phyloP scores from a whole-genome alignment of 306 rosid genomes.

The Abrus pulchellus region DNA sequence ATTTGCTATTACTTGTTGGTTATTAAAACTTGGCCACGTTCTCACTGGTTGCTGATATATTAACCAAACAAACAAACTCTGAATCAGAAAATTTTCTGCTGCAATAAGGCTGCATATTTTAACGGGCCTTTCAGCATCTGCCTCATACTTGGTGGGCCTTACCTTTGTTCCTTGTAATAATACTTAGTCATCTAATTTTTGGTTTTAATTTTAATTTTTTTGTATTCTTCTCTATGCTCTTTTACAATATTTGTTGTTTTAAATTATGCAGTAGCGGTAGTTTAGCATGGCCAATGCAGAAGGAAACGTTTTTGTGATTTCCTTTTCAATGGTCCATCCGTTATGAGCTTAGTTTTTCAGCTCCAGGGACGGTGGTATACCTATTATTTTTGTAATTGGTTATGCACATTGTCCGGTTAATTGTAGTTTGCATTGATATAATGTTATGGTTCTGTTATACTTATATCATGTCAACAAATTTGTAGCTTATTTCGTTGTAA shows the following conservation, averaged over 20 bases:
- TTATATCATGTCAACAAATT: background rate
- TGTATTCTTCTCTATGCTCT: background rate
- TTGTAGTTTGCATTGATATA: background rate
- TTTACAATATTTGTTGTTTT: slow-evolving; percentile 18
- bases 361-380: slow-evolving; percentile 51
- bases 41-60: slow-evolving; percentile 55
- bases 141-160: slow-evolving; percentile 40
- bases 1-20: slow-evolving; percentile 22
- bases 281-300: slow-evolving; percentile 46
- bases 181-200: slow-evolving; percentile 7
- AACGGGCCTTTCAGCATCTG: slow-evolving; percentile 52
- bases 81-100: slow-evolving; percentile 47
- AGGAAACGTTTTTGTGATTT: slow-evolving; percentile 85
- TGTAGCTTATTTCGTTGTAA: background rate
- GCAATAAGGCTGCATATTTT: slow-evolving; percentile 57
- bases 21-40: slow-evolving; percentile 31
- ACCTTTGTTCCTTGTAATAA: slow-evolving; percentile 8
- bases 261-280: slow-evolving; percentile 16
- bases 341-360: slow-evolving; percentile 69
- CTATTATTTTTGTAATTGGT: slow-evolving; percentile 17
- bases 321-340: slow-evolving; percentile 57
- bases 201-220: background rate
- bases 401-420: background rate
- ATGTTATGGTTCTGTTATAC: slow-evolving; percentile 27
- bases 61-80: slow-evolving; percentile 49